Conservation (phyloP, 495 filamentous ascomycete species). For the Penicillium soppii region DNA sequence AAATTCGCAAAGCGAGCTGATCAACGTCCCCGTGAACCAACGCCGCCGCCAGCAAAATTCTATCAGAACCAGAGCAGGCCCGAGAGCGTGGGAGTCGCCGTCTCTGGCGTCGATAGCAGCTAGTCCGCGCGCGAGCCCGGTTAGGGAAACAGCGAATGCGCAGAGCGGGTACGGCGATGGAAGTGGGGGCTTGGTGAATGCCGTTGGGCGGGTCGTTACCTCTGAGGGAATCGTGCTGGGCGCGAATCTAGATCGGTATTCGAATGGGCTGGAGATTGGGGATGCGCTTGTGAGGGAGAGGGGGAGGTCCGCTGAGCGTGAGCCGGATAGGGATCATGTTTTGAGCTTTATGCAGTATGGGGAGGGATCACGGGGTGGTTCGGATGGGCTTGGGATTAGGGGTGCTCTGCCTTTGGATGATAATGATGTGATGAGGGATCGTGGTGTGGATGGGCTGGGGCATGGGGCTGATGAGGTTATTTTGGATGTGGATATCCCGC, state of each 20-base stretch:
- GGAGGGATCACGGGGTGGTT: conserved; percentile 1
- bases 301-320: background rate
- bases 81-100: background rate
- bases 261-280: conserved; percentile 1
- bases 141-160: too few species aligned
- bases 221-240: conserved; percentile 28
- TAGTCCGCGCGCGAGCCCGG: background rate
- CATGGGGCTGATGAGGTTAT: background rate
- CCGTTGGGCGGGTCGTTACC: conserved; percentile 21
- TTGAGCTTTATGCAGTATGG: conserved; percentile 40
- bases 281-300: background rate
- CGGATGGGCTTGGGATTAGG: background rate
- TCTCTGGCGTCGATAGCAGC: background rate
- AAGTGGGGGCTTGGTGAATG: too few species aligned
- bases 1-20: conserved; percentile 29
- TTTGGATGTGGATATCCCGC: conserved; percentile 11
- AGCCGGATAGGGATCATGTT: conserved; percentile 21
- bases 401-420: too few species aligned
- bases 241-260: conserved; percentile 28
- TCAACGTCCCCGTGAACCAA: conserved; percentile 28
- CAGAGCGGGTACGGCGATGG: too few species aligned
- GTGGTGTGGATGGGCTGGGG: too few species aligned
- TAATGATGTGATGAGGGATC: background rate
- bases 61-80: background rate
- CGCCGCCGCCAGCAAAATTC: conserved; percentile 3